Evolutionary conservation across 23 red algal species (phyloP).

Genomic region (Pyropia yezoensis): DNA sequence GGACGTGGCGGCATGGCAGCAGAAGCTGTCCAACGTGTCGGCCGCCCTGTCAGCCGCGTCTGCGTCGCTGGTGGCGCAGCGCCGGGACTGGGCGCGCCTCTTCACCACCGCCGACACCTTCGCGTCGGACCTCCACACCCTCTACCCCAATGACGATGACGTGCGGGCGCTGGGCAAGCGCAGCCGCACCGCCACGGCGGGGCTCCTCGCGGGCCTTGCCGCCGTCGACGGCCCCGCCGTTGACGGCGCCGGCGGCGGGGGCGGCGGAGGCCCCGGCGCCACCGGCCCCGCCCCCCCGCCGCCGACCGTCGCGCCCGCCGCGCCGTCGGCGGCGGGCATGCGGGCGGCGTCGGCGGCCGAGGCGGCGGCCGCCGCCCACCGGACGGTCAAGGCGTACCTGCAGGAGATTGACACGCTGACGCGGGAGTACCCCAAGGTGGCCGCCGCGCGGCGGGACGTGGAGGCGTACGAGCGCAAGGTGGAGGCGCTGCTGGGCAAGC

Average conservation of each 20-base stretch:
- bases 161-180: constrained; percentile 22
- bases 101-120: constrained; percentile 27
- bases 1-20: constrained; percentile 26
- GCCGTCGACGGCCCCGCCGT: too few species aligned
- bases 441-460: constrained; percentile 27
- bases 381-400: constrained; percentile 36
- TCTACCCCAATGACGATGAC: constrained; percentile 46
- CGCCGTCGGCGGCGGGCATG: too few species aligned
- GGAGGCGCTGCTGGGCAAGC: constrained; percentile 12
- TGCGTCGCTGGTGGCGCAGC: constrained; percentile 12
- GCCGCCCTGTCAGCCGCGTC: constrained; percentile 24
- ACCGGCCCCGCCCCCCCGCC: too few species aligned
- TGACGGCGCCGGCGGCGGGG: too few species aligned
- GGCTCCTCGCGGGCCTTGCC: too few species aligned
- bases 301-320: too few species aligned
- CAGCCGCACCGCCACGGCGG: background rate
- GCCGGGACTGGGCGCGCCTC: constrained; percentile 19
- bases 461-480: constrained; percentile 58
- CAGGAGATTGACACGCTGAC: constrained; percentile 23
- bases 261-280: too few species aligned
- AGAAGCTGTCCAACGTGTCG: constrained; percentile 29
- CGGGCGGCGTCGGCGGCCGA: too few species aligned
- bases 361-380: background rate
- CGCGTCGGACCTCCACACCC: constrained; percentile 11
- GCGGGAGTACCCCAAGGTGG: constrained; percentile 23